phyloP scores from a whole-genome alignment of 768 basidiomycete species.

The Xerocomus spinulosus region DNA sequence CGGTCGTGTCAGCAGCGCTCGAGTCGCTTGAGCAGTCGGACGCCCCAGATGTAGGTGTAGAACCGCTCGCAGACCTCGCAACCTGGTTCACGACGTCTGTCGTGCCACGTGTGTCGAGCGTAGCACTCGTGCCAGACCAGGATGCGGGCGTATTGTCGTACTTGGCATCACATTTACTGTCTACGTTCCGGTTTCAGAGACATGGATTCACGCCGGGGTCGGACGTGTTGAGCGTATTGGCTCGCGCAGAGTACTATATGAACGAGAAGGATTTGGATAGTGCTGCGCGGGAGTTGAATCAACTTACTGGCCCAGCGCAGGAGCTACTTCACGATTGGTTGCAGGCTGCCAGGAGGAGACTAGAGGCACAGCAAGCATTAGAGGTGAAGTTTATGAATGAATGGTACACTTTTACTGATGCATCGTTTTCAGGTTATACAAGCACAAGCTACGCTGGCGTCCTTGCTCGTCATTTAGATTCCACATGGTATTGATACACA shows the following conservation, averaged over 20 bases:
- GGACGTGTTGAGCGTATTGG: slow-evolving; percentile 83
- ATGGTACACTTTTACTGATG: slow-evolving; percentile 10
- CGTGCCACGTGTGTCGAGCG: slow-evolving; percentile 75
- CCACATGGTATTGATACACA: slow-evolving; percentile 9
- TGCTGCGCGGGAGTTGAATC: slow-evolving; percentile 88
- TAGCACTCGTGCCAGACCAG: slow-evolving; percentile 90
- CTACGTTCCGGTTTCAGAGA: slow-evolving; percentile 72
- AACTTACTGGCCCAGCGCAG: slow-evolving; percentile 78
- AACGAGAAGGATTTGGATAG: slow-evolving; percentile 84
- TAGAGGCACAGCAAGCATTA: slow-evolving; percentile 91
- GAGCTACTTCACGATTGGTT: slow-evolving; percentile 82
- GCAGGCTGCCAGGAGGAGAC: slow-evolving; percentile 75
- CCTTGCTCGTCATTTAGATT: slow-evolving; percentile 66
- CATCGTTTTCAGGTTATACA: slow-evolving; percentile 59
- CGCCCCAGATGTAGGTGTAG: slow-evolving; percentile 75
- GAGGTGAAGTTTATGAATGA: slow-evolving; percentile 46
- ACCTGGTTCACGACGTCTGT: slow-evolving; percentile 89
- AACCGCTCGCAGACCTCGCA: slow-evolving; percentile 84
- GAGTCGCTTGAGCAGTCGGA: slow-evolving; percentile 66
- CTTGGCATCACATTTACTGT: slow-evolving; percentile 73
- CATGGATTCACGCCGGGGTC: slow-evolving; percentile 67
- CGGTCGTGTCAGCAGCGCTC: slow-evolving; percentile 59
- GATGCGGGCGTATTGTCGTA: slow-evolving; percentile 86
- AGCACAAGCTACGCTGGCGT: slow-evolving; percentile 78
- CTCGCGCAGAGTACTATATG: slow-evolving; percentile 84